Conservation (phyloP, 257 asterid genomes). For the Rubia yunnanensis region DNA sequence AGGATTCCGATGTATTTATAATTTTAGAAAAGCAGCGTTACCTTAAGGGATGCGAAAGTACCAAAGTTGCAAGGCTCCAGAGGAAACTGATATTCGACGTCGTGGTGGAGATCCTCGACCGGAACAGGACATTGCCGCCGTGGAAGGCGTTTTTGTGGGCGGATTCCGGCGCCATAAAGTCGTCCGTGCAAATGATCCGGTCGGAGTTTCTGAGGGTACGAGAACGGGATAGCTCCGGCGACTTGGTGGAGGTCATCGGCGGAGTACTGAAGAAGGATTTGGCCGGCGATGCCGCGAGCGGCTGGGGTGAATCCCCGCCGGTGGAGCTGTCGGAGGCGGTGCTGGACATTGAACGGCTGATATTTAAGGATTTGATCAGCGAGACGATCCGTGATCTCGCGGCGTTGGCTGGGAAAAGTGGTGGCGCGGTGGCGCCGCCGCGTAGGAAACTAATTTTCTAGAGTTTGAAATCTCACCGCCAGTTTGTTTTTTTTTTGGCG, state of each 20-base stretch:
- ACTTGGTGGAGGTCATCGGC: slow-evolving; percentile 51
- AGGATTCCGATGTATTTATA: slow-evolving; percentile 47
- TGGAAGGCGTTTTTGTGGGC: slow-evolving; percentile 51
- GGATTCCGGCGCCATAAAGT: slow-evolving; percentile 11
- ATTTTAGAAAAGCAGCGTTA: slow-evolving; percentile 69
- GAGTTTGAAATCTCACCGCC: slow-evolving; percentile 16
- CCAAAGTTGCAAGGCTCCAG: slow-evolving; percentile 43
- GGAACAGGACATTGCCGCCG: slow-evolving; percentile 60
- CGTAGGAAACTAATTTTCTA: slow-evolving; percentile 76
- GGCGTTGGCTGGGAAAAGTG: slow-evolving; percentile 32
- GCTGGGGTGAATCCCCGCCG: slow-evolving; percentile 74
- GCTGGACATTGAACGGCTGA: slow-evolving; percentile 71
- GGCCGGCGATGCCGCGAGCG: slow-evolving; percentile 40
- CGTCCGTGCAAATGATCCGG: slow-evolving; percentile 43
- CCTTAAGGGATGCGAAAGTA: slow-evolving; percentile 51
- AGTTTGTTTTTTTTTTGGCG: slow-evolving; percentile 14
- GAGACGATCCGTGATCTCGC: slow-evolving; percentile 71
- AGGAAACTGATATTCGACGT: slow-evolving; percentile 66
- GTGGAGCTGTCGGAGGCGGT: slow-evolving; percentile 61
- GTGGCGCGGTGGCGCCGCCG: slow-evolving; percentile 18
- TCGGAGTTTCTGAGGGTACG: slow-evolving; percentile 52
- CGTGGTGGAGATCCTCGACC: slow-evolving; percentile 51
- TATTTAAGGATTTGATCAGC: slow-evolving; percentile 70
- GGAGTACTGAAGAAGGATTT: slow-evolving; percentile 68
- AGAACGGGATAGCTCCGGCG: slow-evolving; percentile 35